Conservation (phyloP, 1,139 yeast genomes). For the Yamadazyma sp. region DNA sequence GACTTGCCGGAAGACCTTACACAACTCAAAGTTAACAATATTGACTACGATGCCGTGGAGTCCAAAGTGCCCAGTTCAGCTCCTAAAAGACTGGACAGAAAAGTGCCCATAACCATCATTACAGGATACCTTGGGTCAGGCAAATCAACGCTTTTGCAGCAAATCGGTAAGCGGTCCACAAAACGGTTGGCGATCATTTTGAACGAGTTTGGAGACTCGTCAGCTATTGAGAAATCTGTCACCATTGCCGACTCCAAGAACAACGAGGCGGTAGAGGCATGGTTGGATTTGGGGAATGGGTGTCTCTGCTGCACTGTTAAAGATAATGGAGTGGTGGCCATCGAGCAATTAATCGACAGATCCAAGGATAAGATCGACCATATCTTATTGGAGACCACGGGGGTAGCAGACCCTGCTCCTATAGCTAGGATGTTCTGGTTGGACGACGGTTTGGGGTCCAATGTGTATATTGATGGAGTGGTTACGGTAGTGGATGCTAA, state of each 20-base stretch:
- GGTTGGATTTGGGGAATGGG: constrained; percentile 96
- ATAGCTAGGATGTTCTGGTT: constrained; percentile 97
- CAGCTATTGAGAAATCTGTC: constrained; percentile 84
- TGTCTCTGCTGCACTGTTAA: constrained; percentile 95
- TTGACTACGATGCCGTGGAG: constrained; percentile 12
- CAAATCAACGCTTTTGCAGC: constrained; percentile 79
- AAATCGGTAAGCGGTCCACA: constrained; percentile 66
- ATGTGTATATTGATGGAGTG: constrained; percentile 88
- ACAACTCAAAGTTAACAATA: constrained; percentile 10
- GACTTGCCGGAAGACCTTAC: constrained; percentile 11
- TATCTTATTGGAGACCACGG: constrained; percentile 89
- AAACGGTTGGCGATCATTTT: constrained; percentile 83
- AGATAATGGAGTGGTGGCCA: constrained; percentile 92
- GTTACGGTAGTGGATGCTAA: constrained; percentile 86
- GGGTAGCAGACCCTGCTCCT: constrained; percentile 98
- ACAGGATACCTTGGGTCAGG: constrained; percentile 97
- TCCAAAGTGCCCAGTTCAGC: constrained; percentile 10
- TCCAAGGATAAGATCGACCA: constrained; percentile 80
- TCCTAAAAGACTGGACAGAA: constrained; percentile 21
- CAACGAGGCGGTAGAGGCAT: constrained; percentile 70
- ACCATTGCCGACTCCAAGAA: constrained; percentile 65
- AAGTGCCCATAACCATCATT: constrained; percentile 87
- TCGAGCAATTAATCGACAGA: constrained; percentile 78
- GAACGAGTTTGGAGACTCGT: constrained; percentile 88
- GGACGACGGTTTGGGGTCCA: constrained; percentile 82